These are phyloP conservation scores for Syzygium aqueum DNA, from an alignment of 345 rosid species.

Conservation along the genomic window DNA sequence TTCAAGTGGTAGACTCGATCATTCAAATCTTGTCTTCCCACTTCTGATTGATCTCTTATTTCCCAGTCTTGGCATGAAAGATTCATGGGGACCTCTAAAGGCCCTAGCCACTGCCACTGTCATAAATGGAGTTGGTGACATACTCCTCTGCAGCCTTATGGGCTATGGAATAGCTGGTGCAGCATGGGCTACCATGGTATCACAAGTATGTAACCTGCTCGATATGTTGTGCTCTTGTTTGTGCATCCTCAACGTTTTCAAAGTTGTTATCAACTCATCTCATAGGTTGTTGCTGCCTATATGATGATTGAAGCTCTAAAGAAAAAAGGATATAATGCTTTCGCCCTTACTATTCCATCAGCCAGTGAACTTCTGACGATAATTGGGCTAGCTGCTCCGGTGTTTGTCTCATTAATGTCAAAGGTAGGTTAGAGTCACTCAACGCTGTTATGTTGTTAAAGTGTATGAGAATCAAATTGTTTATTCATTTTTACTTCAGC, in stretches of 20 bases:
- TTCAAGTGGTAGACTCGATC: neutral
- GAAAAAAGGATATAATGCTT: constrained; percentile 25
- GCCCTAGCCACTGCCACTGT: constrained; percentile 28
- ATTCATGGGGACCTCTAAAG: constrained; percentile 38
- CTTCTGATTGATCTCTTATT: neutral
- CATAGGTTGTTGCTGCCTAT: constrained; percentile 30
- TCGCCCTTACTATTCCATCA: constrained; percentile 21
- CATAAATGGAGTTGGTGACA: constrained; percentile 31
- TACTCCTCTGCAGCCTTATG: constrained; percentile 25
- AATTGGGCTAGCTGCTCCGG: constrained; percentile 26
- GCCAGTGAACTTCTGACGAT: constrained; percentile 13
- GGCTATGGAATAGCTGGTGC: constrained; percentile 31
- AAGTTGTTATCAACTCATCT: neutral
- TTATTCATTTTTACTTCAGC: neutral
- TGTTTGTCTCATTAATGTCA: constrained; percentile 27
- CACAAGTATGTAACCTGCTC: constrained; percentile 16
- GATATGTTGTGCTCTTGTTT: neutral
- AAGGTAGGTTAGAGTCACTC: constrained; percentile 13
- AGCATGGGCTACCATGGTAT: constrained; percentile 44
- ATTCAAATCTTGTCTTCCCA: neutral
- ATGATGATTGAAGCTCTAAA: constrained; percentile 36
- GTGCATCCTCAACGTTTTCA: neutral
- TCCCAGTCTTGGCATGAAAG: constrained; percentile 43
- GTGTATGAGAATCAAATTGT: neutral
- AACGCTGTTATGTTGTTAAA: neutral